Base-by-base conservation (phyloP, 805 yeast genomes). In the Suhomyces sp. region DNA sequence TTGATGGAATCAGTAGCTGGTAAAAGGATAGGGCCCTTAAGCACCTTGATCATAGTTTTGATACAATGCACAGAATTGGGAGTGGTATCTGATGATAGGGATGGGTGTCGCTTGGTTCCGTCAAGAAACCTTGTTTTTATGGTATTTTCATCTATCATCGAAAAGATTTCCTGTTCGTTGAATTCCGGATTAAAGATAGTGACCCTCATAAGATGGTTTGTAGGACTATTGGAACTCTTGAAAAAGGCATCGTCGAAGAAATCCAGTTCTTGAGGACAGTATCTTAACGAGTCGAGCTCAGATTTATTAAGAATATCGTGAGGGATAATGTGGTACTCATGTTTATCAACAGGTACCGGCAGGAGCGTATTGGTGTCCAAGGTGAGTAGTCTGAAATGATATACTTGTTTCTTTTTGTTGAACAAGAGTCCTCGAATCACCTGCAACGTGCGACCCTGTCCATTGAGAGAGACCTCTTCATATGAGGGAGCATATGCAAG, bases 31-130 rank as follows among this genome's bases (percentile, higher is more conserved):
- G 95, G 91, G 2, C 88, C 90, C 43, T 69, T 76, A 30, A 86
- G 60, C 6, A 83, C 81, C 41, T 76, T 78, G 46, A 74, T 69
- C 12, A 87, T 50, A 0, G 87, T 81, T 31, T 65, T 63, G 15
- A 83, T 63, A 46, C 95, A 82, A 28, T 72, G 74, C 0, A 73
- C 54, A 3, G 79, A 73, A 3, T 76, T 60, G 0, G 95, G 90
- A 1, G 58, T 46, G 1, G 56, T 42, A 8, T 56, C 62, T 0
- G 55, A 43, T 0, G 63, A 53, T 16, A 57, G 60, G 28, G 40
- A 25, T 4, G 55, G 44, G 58, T 63, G 44, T 43, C 36, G 43
- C 17, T 47, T 49, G 14, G 58, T 53, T 18, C 40, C 34, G 4
- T 63, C 58, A 10, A 61, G 53, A 43, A 75, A 77, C 46, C 95